These are phyloP conservation scores for Tylopilus vinaceipallidus DNA, from an alignment of 768 basidiomycete species.

Conservation along the genomic window DNA sequence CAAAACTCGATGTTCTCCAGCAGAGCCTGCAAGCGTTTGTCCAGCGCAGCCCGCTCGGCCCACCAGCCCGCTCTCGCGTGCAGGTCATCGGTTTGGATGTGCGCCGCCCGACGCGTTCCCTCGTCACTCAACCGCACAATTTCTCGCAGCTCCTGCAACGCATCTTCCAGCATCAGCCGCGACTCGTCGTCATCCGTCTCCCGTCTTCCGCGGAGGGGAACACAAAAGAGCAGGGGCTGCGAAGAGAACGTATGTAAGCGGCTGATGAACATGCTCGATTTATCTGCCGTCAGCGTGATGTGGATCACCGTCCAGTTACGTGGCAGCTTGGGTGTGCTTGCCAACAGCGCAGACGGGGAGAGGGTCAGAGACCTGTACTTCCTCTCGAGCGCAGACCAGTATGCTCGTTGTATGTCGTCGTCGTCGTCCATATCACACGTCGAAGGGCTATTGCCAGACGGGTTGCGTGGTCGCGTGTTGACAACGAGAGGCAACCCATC, in stretches of 20 bases:
- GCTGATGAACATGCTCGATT: conserved; percentile 78
- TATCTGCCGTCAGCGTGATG: conserved; percentile 81
- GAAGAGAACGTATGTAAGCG: conserved; percentile 60
- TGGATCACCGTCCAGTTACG: conserved; percentile 80
- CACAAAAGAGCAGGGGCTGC: conserved; percentile 76
- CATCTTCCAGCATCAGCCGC: conserved; percentile 73
- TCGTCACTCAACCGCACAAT: conserved; percentile 82
- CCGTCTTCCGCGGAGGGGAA: conserved; percentile 82
- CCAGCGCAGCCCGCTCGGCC: conserved; percentile 74
- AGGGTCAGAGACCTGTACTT: conserved; percentile 43
- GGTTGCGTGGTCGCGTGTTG: conserved; percentile 13
- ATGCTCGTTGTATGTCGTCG: conserved; percentile 39
- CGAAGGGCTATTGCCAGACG: conserved; percentile 19
- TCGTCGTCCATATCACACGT: conserved; percentile 36
- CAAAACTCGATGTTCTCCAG: conserved; percentile 89
- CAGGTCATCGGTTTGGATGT: conserved; percentile 65
- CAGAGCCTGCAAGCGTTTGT: conserved; percentile 69
- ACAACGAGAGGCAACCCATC: conserved; percentile 42
- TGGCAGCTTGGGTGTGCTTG: conserved; percentile 53
- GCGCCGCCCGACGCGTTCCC: conserved; percentile 66
- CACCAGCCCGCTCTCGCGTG: conserved; percentile 81
- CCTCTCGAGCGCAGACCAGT: conserved; percentile 60
- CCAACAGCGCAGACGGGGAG: conserved; percentile 37
- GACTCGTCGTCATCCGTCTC: conserved; percentile 72
- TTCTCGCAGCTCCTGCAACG: conserved; percentile 67